A percentile compares a stretch with the other conserved stretches of the same genome.
phyloP scores from a whole-genome alignment of 1,284 basidiomycete species.

The Sanghuangporus weigelae region DNA sequence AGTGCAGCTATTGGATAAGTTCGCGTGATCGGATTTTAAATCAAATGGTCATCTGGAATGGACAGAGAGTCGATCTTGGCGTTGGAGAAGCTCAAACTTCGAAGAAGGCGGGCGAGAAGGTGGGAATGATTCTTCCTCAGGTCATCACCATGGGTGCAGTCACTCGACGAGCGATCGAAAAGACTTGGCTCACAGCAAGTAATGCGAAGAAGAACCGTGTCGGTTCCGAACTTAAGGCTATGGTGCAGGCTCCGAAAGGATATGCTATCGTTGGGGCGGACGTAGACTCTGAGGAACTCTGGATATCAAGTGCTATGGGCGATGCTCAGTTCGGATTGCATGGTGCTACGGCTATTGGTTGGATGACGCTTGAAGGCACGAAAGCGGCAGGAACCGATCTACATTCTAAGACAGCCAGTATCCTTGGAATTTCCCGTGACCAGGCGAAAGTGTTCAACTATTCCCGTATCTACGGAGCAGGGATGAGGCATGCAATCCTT shows the following conservation, averaged over 20 bases:
- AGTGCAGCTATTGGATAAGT: constrained; percentile 98
- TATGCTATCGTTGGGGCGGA: constrained; percentile 97
- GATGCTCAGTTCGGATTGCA: constrained; percentile 98
- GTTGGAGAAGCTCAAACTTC: constrained; percentile 28
- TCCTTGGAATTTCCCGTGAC: constrained; percentile 90
- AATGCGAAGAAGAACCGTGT: constrained; percentile 98
- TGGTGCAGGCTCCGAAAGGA: constrained; percentile 92
- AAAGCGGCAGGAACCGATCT: constrained; percentile 94
- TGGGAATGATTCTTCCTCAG: constrained; percentile 93
- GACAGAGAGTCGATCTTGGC: constrained; percentile 43
- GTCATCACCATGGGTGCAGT: constrained; percentile 99
- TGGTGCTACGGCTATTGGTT: constrained; percentile 95
- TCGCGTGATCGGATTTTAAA: constrained; percentile 88
- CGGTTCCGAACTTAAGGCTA: constrained; percentile 95
- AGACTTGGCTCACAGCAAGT: constrained; percentile 97
- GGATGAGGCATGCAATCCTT: constrained; percentile 90
- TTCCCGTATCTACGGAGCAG: constrained; percentile 97
- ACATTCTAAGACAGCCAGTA: constrained; percentile 94
- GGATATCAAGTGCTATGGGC: constrained; percentile 99
- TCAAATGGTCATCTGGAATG: constrained; percentile 91
- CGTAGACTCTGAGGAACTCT: constrained; percentile 97
- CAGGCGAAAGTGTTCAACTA: constrained; percentile 99
- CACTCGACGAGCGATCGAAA: constrained; percentile 95
- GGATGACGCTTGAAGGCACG: constrained; percentile 99
- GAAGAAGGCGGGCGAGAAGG: constrained; percentile 43